Evolutionary conservation across 2,329 filamentous ascomycete species (phyloP), one percentile per base, ranked within the genome.

Genomic region (Rhinocladiella mackenziei): DNA sequence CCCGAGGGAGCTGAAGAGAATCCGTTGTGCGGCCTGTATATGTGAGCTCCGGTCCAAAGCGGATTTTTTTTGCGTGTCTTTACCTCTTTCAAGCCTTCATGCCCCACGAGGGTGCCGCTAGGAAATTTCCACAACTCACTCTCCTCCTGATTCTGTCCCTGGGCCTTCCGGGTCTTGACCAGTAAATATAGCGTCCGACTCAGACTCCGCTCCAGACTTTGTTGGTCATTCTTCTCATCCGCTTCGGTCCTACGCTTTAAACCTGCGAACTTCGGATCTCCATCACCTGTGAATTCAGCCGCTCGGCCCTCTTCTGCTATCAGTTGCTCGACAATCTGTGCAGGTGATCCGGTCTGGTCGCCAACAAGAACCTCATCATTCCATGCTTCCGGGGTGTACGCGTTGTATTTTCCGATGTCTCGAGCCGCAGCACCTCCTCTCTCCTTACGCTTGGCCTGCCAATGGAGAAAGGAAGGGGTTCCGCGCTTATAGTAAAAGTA

Each of bases 401-500:
- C 84, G 59, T 84, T 81, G 73, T 95, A 96, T 39, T 78, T 73
- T 47, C 91, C 91, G 54, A 96, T 80, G 65, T 97, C 91, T 62
- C 87, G 81, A 34, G 86, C 84, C 5, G 88, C 77, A 5, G 86
- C 84, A 59, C 81, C 77, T 45, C 73, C 65, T 39, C 91, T 83
- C 63, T 87, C 83, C 57, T 75, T 74, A 52, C 87, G 77, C 69
- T 94, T 94, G 62, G 87, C 77, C 65, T 89, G 86, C 87, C 89
- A 97, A 70, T 96, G 89, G 38, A 88, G 73, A 55, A 89, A 86
- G 6, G 80, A 76, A 1, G 89, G 83, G 8, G 89, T 94, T 62
- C 87, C 86, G 57, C 82, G 82, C 73, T 94, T 94, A 78, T 89
- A 94, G 76, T 94, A 98, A 70, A 97, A 92, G 64, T 86, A 86